Evolutionary conservation across 257 asterid genomes (phyloP), one percentile per base, ranked within the genome.

Genomic region (Solanum peruvianum): DNA sequence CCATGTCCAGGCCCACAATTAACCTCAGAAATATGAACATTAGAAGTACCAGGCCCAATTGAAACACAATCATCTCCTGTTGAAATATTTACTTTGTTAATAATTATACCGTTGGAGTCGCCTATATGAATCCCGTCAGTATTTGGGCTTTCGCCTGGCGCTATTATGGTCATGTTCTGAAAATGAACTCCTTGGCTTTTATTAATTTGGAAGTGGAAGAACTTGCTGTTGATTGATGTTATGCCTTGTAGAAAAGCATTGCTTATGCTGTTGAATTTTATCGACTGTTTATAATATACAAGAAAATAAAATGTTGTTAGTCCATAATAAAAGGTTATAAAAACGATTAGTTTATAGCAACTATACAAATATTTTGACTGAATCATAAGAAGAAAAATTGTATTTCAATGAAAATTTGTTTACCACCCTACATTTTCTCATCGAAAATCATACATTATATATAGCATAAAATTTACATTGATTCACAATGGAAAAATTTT

Each of bases 21-120:
- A 5, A 82, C 83, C 8, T 81, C 45, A 11, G 67, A 86, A 23
- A 88, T 70, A 29, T 56, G 29, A 31, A 88, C 49, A 31, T 88
- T 73, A 37, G 35, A 72, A 16, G 39, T 83, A 15, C 90, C 90
- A 4, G 87, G 70, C 13, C 88, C 82, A 37, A 88, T 39, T 0
- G 90, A 75, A 18, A 88, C 87, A 20, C 90, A 88, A 75, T 88
- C 90, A 31, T 88, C 90, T 25, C 90, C 90, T 0, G 90, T 88
- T 9, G 75, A 82, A 14, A 88, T 88, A 25, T 4, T 20, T 9
- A 66, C 21, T 11, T 73, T 72, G 1, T 25, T 16, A 13, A 82
- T 31, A 4, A 42, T 45, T 16, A 86, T 20, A 42, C 31, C 25
- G 45, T 37, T 72, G 2, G 90, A 86, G 6, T 39, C 31, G 11